Evolutionary conservation across 2,329 filamentous ascomycete species (phyloP), one percentile per base, ranked within the genome.

Genomic region (Curvularia hawaiiensis): DNA sequence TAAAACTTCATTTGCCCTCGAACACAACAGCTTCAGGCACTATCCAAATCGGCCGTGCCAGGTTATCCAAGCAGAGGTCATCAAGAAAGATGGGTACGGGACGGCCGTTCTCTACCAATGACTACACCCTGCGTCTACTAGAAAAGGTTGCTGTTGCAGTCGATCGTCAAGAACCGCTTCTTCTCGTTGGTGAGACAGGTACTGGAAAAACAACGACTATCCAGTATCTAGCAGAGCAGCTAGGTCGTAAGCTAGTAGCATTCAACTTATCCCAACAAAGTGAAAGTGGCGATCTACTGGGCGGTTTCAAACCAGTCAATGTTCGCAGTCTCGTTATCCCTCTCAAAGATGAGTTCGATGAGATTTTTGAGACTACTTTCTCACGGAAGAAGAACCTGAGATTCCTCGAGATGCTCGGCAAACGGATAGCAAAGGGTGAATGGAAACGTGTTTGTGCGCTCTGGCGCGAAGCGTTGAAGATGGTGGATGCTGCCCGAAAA

Each of bases 241-340:
- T 97, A 28, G 91, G 93, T 1, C 90, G 92, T 71, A 96, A 91
- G 68, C 84, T 99, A 12, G 90, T 92, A 0, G 91, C 93, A 3
- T 92, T 99, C 71, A 99, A 99, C 72, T 77, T 99, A 73, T 99
- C 95, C 0, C 96, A 99, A 73, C 96, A 99, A 75, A 98, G 93
- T 70, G 96, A 99, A 77, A 93, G 90, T 40, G 91, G 93, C n/a
- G 95, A 99, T 78, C 80, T 99, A 12, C 82, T 99, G 0, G 96
- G 95, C 68, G 95, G 95, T 0, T 98, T 96, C 80, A 99, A 99
- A 75, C 95, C 95, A 0, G 90, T 99, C 58, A 97, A 94, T 72
- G 86, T 95, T 41, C 88, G 94, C 64, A 96, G 88, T 59, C 82
- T 98, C 55, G 90, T 95, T 0, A 85, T 97, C 38, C 94, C 95